Evolutionary conservation across 805 yeast species (phyloP).

Genomic region (Priceomyces fermenticarens): DNA sequence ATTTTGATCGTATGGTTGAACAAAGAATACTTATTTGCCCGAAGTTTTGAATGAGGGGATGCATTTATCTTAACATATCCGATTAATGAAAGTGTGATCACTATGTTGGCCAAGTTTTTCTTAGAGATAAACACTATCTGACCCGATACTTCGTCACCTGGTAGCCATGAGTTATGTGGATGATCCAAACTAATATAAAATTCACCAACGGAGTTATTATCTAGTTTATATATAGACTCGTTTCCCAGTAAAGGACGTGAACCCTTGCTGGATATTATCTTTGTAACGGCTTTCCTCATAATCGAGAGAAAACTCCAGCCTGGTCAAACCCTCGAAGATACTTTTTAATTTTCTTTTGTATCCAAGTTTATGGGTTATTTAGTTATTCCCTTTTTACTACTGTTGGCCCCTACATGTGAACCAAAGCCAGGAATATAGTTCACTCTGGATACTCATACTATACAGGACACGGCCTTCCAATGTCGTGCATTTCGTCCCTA

Average conservation of each 20-base stretch:
- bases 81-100: conserved; percentile 50
- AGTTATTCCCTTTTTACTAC: too few species aligned
- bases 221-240: conserved; percentile 24
- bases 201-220: conserved; percentile 49
- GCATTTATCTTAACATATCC: conserved; percentile 58
- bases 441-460: too few species aligned
- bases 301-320: neutral
- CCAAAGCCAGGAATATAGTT: too few species aligned
- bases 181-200: conserved; percentile 69
- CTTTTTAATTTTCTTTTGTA: too few species aligned
- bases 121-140: conserved; percentile 55
- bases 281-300: conserved; percentile 54
- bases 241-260: conserved; percentile 2
- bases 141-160: conserved; percentile 74
- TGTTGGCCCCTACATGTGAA: too few species aligned
- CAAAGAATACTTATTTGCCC: conserved; percentile 50
- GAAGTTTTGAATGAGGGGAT: conserved; percentile 49
- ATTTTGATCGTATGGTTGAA: conserved; percentile 58
- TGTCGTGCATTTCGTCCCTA: too few species aligned
- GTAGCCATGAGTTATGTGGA: conserved; percentile 74
- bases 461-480: too few species aligned
- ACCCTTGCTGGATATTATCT: conserved; percentile 26
- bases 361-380: too few species aligned
- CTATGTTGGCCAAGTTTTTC: conserved; percentile 52
- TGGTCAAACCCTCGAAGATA: neutral